Evolutionary conservation across 1,284 basidiomycete species (phyloP).

Genomic region (Fomitopsis betulina): DNA sequence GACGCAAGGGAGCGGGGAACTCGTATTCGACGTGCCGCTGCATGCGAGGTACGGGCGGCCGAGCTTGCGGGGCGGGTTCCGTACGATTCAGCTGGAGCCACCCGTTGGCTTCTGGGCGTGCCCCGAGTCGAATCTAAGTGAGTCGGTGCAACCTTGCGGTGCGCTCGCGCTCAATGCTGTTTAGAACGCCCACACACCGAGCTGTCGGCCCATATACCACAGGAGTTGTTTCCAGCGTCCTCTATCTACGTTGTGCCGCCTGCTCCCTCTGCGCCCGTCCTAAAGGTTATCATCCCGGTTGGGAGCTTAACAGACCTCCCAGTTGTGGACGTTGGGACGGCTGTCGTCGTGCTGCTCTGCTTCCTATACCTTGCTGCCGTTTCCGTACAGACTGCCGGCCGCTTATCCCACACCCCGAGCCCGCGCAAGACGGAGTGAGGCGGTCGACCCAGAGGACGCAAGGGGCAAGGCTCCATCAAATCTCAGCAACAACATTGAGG

Average conservation of each 20-base stretch:
- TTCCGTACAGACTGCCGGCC: constrained; percentile 16
- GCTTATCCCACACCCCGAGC: constrained; percentile 12
- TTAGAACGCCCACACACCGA: background rate
- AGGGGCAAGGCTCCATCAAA: too few species aligned
- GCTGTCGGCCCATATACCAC: constrained; percentile 17
- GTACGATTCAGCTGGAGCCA: constrained; percentile 25
- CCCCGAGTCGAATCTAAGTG: constrained; percentile 12
- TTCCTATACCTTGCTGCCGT: constrained; percentile 34
- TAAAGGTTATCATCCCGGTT: constrained; percentile 31
- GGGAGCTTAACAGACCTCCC: constrained; percentile 33
- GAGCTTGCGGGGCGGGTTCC: constrained; percentile 11
- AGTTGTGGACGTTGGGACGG: constrained; percentile 39
- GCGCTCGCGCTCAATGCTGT: too few species aligned
- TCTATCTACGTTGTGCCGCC: constrained; percentile 8
- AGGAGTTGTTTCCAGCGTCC: constrained; percentile 7
- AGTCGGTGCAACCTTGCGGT: background rate
- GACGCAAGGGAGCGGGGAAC: constrained; percentile 1
- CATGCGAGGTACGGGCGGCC: constrained; percentile 46
- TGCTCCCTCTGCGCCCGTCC: background rate
- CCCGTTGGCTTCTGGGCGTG: constrained; percentile 40
- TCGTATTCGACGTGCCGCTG: constrained; percentile 40
- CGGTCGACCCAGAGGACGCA: too few species aligned
- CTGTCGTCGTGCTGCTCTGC: constrained; percentile 32
- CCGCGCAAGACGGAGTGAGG: constrained; percentile 17
- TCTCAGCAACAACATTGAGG: too few species aligned